Conservation (phyloP, 495 filamentous ascomycete species). For the Talaromyces nanjingensis region DNA sequence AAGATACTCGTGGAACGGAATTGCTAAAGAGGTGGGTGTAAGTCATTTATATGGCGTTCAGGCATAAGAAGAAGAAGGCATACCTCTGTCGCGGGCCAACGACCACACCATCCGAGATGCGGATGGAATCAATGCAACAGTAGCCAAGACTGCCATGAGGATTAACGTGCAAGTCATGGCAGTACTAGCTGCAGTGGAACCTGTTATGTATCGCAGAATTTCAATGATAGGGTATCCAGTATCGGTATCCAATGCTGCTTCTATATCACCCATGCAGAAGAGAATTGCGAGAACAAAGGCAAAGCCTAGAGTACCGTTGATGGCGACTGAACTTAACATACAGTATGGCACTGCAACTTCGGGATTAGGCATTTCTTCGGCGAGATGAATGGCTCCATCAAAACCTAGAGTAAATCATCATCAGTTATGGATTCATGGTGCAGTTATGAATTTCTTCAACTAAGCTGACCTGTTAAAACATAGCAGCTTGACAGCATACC, state of each 20-base stretch:
- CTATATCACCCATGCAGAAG: conserved; percentile 36
- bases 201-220: conserved; percentile 25
- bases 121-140: conserved; percentile 45
- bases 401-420: neutral
- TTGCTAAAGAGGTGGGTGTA: neutral
- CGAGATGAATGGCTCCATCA: conserved; percentile 22
- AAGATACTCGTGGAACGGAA: neutral
- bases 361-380: neutral
- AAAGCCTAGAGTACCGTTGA: conserved; percentile 32
- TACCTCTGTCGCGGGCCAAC: conserved; percentile 49
- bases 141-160: conserved; percentile 37
- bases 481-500: neutral
- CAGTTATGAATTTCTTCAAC: neutral
- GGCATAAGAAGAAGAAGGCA: neutral
- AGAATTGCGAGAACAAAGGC: conserved; percentile 9
- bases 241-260: conserved; percentile 21
- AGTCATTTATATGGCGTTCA: neutral
- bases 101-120: conserved; percentile 51
- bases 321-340: conserved; percentile 40
- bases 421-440: neutral
- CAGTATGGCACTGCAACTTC: neutral
- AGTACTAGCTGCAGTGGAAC: neutral
- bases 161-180: neutral
- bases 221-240: conserved; percentile 48
- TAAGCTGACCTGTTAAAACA: neutral